Evolutionary conservation across 352 stramenopile genomes (phyloP), one percentile per base, ranked within the genome.

Genomic region (Globisporangium barbulae): DNA sequence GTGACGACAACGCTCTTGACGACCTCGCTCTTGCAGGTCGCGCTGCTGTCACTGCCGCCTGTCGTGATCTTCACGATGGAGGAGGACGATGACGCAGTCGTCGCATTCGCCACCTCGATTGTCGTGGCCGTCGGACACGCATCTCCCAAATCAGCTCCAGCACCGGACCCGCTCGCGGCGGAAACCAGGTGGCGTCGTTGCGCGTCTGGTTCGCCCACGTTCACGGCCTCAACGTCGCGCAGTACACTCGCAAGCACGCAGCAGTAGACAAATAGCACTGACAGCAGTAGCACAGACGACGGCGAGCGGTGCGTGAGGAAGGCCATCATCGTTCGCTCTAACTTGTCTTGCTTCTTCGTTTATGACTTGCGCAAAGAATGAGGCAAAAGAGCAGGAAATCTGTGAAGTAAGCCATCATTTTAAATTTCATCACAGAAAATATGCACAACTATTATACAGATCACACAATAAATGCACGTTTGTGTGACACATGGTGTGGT

Each of bases 11-110:
- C 12, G 15, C 70, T 65, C 30, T 47, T 53, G 19, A 83, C 68
- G 6, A 75, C 59, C 61, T 68, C 64, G 1, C 53, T 59, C 8
- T 10, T 62, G 57, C 75, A 83, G 6, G 61, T 49, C 21, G 50
- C 53, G 42, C 42, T 12, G 3, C 58, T 58, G 17, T 62, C 41
- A 21, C 17, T 47, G 19, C 41, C 22, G 41, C 5, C 41, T 3
- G 17, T 65, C 33, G 53, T 52, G 63, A 72, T 21, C 65, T 64
- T 41, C 25, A 25, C 22, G 53, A 12, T n/a, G 62, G 33, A 53
- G 17, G 47, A 33, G 3, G 47, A 53, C 28, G 54, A 8, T 10
- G 63, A 50, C 19, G 19, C 5, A 12, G 19, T 49, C 13, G 42
- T 25, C 17, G 41, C 17, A n/a, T 47, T 47, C 17, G 41, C 5